Evolutionary conservation across 768 basidiomycete genomes (phyloP), one percentile per base, ranked within the genome.

Genomic region (Suillus bovinus): DNA sequence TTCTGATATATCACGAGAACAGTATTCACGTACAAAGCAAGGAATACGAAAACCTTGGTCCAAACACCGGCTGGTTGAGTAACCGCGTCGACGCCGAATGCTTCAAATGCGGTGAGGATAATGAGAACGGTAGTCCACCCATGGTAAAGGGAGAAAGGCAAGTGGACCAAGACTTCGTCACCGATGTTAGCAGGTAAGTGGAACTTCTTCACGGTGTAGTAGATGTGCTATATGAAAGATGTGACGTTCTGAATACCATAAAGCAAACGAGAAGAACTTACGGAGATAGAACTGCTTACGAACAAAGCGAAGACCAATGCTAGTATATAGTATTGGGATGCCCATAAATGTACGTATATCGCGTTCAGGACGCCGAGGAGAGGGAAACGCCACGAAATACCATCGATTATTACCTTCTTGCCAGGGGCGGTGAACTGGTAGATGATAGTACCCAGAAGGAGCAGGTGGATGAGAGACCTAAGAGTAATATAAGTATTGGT

Each of bases 41-140:
- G 86, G 86, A 97, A 95, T 62, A 95, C 96, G 68, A 96, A 94
- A 71, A 96, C 88, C 71, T 96, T 95, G 71, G 94, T 96, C 89
- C 93, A 94, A 61, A 94, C 78, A 44, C 94, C 93, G 4, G 93
- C 88, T 36, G 72, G 76, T 61, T 90, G 79, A 62, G 72, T 74
- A 63, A 80, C 71, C 0, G 91, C 87, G 72, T 96, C 82, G 63
- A 88, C 86, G 66, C 96, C 96, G 68, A 96, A 96, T 0, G 94
- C 94, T 66, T 94, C 89, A 69, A 96, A 96, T 3, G 83, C 91
- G 46, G 90, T 88, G 66, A 95, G 76, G 69, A 95, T 74, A 62
- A 94, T 86, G 58, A 93, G 84, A 63, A 94, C 86, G 59, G 92
- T 93, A 13, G 88, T 91, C 91, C 92, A 94, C 41, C 94, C 96